These are phyloP conservation scores for Penicillium longicatenatum DNA, from an alignment of 495 filamentous ascomycete species.

Conservation along the genomic window DNA sequence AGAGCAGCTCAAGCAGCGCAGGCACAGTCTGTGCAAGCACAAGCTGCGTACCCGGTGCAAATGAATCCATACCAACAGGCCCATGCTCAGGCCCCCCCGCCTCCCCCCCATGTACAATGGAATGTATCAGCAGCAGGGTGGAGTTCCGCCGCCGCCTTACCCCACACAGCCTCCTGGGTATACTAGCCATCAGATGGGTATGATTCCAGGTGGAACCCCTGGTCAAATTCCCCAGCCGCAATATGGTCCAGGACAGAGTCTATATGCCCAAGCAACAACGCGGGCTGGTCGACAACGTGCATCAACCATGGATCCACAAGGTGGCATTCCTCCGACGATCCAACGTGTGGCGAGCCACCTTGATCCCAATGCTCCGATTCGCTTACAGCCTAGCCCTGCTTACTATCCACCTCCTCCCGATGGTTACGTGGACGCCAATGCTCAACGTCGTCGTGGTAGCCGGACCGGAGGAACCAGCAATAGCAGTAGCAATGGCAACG, in stretches of 20 bases:
- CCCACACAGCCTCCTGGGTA: conserved; percentile 67
- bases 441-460: conserved; percentile 76
- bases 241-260: conserved; percentile 67
- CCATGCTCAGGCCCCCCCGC: conserved; percentile 52
- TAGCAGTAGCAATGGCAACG: neutral
- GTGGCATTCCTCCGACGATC: conserved; percentile 88
- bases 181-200: conserved; percentile 69
- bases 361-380: conserved; percentile 91
- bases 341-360: conserved; percentile 97
- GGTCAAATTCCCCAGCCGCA: conserved; percentile 64
- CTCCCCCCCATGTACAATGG: conserved; percentile 69
- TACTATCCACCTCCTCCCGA: conserved; percentile 98
- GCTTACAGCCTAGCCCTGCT: conserved; percentile 92
- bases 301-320: conserved; percentile 92
- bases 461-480: conserved; percentile 50
- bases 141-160: conserved; percentile 82
- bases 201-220: conserved; percentile 50
- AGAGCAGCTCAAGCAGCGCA: conserved; percentile 66
- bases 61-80: conserved; percentile 56
- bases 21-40: conserved; percentile 63
- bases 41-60: conserved; percentile 58
- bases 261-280: conserved; percentile 85
- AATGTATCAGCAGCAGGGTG: conserved; percentile 70
- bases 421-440: conserved; percentile 65
- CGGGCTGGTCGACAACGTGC: conserved; percentile 85